Evolutionary conservation across 139 green algal genomes (phyloP).

Genomic region (Eudorina sp.): DNA sequence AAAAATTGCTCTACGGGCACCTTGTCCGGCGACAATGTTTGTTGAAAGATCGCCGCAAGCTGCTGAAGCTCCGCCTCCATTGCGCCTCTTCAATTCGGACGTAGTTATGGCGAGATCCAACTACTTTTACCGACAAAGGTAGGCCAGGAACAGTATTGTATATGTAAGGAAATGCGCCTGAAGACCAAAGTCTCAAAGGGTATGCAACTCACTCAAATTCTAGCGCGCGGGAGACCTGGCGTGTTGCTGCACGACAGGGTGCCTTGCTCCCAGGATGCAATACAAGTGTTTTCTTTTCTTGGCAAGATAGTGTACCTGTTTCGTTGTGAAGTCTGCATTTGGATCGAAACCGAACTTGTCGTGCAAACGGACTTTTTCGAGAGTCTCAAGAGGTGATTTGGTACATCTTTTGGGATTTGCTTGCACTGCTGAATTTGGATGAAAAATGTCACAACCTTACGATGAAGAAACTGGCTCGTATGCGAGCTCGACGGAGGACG

Average conservation of each 20-base stretch:
- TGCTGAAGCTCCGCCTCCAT: conserved; percentile 54
- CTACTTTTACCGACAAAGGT: neutral
- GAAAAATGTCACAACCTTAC: neutral
- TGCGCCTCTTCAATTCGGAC: neutral
- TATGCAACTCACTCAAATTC: too few species aligned
- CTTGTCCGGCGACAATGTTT: conserved; percentile 59
- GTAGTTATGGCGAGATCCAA: neutral
- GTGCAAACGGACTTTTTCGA: neutral
- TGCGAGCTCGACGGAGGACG: conserved; percentile 32
- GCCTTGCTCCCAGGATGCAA: too few species aligned
- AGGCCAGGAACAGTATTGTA: too few species aligned
- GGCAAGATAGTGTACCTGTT: neutral
- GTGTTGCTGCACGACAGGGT: too few species aligned
- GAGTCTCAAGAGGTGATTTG: neutral
- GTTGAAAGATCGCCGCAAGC: conserved; percentile 63
- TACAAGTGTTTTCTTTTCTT: neutral
- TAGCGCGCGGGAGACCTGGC: too few species aligned
- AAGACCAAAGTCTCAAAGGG: too few species aligned
- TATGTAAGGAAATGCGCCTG: too few species aligned
- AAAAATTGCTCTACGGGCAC: neutral
- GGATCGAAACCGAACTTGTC: conserved; percentile 12
- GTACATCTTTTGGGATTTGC: neutral
- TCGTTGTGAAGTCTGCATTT: neutral
- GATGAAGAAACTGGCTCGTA: conserved; percentile 6
- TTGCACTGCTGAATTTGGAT: neutral